These are phyloP conservation scores for Naganishia albida DNA, from an alignment of 1,284 basidiomycete genomes.

Conservation along the genomic window DNA sequence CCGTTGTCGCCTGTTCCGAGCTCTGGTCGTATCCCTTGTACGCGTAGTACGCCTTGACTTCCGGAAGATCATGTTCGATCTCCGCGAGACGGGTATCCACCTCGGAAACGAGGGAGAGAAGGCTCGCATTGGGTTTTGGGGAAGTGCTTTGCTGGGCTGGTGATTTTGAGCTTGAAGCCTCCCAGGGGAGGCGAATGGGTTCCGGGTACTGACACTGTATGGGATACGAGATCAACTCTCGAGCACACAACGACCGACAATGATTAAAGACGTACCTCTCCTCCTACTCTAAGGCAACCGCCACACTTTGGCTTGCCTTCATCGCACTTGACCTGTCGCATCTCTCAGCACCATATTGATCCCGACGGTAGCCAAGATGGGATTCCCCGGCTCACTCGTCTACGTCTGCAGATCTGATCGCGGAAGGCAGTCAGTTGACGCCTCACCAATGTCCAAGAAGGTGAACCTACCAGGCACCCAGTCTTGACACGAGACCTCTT, in stretches of 20 bases:
- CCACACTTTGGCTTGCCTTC: conserved; percentile 14
- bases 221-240: background rate
- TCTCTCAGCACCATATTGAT: background rate
- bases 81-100: background rate
- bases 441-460: background rate
- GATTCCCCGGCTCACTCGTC: conserved; percentile 3
- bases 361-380: no score
- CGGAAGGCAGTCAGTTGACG: background rate
- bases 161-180: background rate
- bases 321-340: conserved; percentile 15
- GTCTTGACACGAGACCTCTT: conserved; percentile 14
- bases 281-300: conserved; percentile 8
- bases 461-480: conserved; percentile 9
- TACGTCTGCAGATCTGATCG: conserved; percentile 12
- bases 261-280: conserved; percentile 9
- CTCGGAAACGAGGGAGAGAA: background rate
- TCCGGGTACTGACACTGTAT: conserved; percentile 14
- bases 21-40: conserved; percentile 15
- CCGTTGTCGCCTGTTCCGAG: background rate
- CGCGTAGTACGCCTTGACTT: conserved; percentile 8
- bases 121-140: background rate
- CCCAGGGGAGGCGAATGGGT: background rate
- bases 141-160: background rate
- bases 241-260: background rate
- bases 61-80: conserved; percentile 2